A percentile compares a stretch with the other conserved stretches of the same genome.
Evolutionary conservation across 2,329 filamentous ascomycete species (phyloP).

Genomic region (Aureobasidium sp.): DNA sequence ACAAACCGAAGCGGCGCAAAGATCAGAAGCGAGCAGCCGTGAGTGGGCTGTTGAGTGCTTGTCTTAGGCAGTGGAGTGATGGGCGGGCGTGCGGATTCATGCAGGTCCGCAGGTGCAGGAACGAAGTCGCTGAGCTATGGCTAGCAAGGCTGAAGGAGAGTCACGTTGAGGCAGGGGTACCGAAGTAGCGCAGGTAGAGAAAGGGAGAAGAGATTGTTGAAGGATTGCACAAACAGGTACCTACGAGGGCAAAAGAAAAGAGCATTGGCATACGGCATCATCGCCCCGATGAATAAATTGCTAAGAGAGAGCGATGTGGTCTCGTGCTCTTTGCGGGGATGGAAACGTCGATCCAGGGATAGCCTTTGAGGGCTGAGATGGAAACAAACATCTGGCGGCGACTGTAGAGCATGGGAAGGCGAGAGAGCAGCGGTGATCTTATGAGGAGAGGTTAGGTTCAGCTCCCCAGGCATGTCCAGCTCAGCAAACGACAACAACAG

Average conservation of each 20-base stretch:
- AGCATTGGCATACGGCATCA: constrained; percentile 10
- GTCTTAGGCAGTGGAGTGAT: neutral
- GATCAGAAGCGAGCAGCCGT: neutral
- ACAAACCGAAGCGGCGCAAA: neutral
- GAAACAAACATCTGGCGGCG: neutral
- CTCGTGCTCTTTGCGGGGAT: constrained; percentile 9
- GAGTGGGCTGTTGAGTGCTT: constrained; percentile 2
- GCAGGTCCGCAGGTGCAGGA: neutral
- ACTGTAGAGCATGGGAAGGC: neutral
- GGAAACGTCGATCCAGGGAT: constrained; percentile 2
- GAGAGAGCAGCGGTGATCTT: neutral
- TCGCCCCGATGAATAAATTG: neutral
- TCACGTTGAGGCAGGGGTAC: neutral
- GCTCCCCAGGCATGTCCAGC: neutral
- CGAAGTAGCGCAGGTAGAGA: neutral
- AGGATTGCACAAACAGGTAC: neutral
- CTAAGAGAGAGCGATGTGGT: neutral
- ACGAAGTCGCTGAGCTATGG: neutral
- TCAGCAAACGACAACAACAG: neutral
- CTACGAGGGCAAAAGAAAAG: neutral
- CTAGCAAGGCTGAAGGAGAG: neutral
- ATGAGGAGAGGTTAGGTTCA: neutral
- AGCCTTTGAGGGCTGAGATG: neutral
- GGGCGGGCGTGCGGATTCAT: neutral
- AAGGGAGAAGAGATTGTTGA: neutral